Evolutionary conservation across 257 asterid genomes (phyloP).

Genomic region (Echium plantagineum): DNA sequence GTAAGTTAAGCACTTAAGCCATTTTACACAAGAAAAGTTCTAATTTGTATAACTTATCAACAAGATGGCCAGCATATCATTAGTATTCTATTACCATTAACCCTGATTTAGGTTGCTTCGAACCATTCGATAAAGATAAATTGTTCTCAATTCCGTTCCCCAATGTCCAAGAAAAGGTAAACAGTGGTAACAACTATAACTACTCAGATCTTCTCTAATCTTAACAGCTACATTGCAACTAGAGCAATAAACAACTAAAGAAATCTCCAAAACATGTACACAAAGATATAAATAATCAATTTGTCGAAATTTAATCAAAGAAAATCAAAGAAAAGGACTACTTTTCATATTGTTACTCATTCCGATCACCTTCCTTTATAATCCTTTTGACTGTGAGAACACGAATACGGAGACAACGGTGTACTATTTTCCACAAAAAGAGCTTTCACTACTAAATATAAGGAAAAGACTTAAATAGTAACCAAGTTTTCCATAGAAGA

Average conservation of each 20-base stretch:
- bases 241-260: conserved; percentile 6
- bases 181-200: conserved; percentile 2
- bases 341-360: not conserved
- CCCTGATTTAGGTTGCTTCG: not conserved
- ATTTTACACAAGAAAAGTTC: not conserved
- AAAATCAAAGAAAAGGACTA: conserved; percentile 6
- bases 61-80: not conserved
- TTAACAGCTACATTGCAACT: not conserved
- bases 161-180: not conserved
- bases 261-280: conserved; percentile 21
- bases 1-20: not conserved
- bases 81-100: not conserved
- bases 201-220: conserved; percentile 1
- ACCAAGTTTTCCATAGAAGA: not conserved
- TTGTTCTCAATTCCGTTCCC: not conserved
- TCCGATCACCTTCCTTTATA: not conserved
- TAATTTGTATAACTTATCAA: not conserved
- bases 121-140: not conserved
- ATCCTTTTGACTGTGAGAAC: not conserved
- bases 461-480: not conserved
- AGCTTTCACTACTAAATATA: not conserved
- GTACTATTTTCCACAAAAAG: not conserved
- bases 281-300: conserved; percentile 10
- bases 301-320: not conserved
- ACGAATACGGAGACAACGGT: no score